phyloP scores from a whole-genome alignment of 2,329 filamentous ascomycete species.

The Nigrospora oryzae region DNA sequence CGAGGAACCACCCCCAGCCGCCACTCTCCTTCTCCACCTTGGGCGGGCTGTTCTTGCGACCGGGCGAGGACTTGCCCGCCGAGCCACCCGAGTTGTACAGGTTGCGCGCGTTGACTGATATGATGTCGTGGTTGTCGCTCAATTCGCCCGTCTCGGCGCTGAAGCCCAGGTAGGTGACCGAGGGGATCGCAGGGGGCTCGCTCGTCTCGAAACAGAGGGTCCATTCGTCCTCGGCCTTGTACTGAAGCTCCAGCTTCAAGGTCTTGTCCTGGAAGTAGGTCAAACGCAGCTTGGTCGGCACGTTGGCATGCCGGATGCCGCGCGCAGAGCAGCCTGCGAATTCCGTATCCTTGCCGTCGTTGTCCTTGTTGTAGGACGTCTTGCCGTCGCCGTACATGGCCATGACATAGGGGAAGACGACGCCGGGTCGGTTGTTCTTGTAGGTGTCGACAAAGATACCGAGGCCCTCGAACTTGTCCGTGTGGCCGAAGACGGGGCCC shows the following conservation, averaged over 20 bases:
- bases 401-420: slow-evolving; percentile 97
- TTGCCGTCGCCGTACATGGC: slow-evolving; percentile 93
- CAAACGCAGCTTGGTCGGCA: slow-evolving; percentile 78
- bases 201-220: slow-evolving; percentile 75
- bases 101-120: slow-evolving; percentile 79
- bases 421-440: slow-evolving; percentile 96
- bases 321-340: slow-evolving; percentile 91
- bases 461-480: slow-evolving; percentile 85
- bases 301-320: slow-evolving; percentile 70
- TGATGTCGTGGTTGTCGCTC: slow-evolving; percentile 95
- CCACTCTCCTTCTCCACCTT: slow-evolving; percentile 34
- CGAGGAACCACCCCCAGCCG: slow-evolving; percentile 56
- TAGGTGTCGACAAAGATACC: slow-evolving; percentile 97
- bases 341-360: slow-evolving; percentile 90
- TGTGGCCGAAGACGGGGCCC: slow-evolving; percentile 81
- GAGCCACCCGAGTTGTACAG: slow-evolving; percentile 62
- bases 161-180: slow-evolving; percentile 67
- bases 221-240: slow-evolving; percentile 87
- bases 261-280: slow-evolving; percentile 97
- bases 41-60: slow-evolving; percentile 27
- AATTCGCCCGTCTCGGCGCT: slow-evolving; percentile 91
- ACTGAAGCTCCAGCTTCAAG: slow-evolving; percentile 84
- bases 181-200: slow-evolving; percentile 67
- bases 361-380: slow-evolving; percentile 82
- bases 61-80: slow-evolving; percentile 27